These are phyloP conservation scores for Penicillium digitatum DNA, from an alignment of 2,329 filamentous ascomycete genomes.

Conservation along the genomic window DNA sequence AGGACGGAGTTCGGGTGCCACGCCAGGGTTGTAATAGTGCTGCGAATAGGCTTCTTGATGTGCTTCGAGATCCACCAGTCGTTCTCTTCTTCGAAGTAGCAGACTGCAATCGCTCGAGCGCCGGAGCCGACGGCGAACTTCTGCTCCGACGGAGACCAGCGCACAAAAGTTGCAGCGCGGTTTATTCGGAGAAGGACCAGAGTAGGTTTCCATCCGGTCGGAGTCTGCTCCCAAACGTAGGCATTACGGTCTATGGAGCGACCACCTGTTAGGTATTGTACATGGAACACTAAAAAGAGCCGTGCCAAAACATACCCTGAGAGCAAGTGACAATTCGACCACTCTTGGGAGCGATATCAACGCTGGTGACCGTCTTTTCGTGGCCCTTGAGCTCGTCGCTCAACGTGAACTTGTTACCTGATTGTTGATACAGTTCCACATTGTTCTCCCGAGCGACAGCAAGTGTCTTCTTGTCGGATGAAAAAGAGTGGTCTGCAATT, in stretches of 20 bases:
- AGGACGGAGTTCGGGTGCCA: constrained; percentile 99
- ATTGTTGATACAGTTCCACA: constrained; percentile 79
- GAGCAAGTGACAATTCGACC: constrained; percentile 97
- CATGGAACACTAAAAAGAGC: neutral
- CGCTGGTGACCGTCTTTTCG: constrained; percentile 93
- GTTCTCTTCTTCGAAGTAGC: constrained; percentile 99
- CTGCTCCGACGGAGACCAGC: constrained; percentile 93
- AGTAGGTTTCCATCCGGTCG: constrained; percentile 90
- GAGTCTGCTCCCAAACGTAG: constrained; percentile 95
- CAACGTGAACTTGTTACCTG: constrained; percentile 71
- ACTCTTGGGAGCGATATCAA: constrained; percentile 86
- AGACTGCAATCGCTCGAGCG: constrained; percentile 90
- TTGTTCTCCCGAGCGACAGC: constrained; percentile 87
- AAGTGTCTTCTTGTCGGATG: constrained; percentile 79
- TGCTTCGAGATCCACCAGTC: constrained; percentile 99
- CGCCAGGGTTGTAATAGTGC: constrained; percentile 87
- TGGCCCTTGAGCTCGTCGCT: constrained; percentile 93
- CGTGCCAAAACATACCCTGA: constrained; percentile 61
- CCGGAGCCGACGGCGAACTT: constrained; percentile 98
- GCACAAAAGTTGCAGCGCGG: constrained; percentile 90
- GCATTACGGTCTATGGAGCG: constrained; percentile 76
- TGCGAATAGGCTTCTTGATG: constrained; percentile 96
- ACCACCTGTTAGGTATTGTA: neutral
- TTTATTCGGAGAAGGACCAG: constrained; percentile 96
- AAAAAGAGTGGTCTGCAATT: constrained; percentile 98